phyloP scores from a whole-genome alignment of 164 flowering plant species.

The Magnolia officinalis region DNA sequence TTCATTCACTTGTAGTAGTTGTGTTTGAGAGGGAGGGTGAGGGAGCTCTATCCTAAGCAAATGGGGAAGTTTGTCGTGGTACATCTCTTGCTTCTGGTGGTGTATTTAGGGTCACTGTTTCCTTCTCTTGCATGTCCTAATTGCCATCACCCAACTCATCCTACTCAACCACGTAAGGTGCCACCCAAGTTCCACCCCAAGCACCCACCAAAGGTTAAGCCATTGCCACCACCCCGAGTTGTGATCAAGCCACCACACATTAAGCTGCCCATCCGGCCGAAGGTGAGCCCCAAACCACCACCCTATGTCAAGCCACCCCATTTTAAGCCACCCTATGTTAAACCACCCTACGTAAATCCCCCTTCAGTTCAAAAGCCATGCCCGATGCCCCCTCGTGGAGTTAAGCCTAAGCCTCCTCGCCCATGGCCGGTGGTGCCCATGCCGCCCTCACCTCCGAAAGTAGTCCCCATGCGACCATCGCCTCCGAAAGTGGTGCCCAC shows the following conservation, averaged over 20 bases:
- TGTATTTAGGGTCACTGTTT: neutral
- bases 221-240: constrained; percentile 6
- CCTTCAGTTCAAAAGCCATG: neutral
- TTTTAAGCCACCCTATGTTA: neutral
- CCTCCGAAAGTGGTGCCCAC: constrained; percentile 9
- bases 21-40: neutral
- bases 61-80: neutral
- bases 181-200: constrained; percentile 5
- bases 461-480: neutral
- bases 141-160: neutral
- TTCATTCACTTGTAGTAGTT: too few relatives aligned
- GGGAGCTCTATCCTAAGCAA: neutral
- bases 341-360: constrained; percentile 3
- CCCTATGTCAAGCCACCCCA: neutral
- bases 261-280: neutral
- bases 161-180: neutral
- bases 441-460: neutral
- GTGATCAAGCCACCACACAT: constrained; percentile 9
- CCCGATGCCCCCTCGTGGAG: constrained; percentile 12
- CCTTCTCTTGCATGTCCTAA: neutral
- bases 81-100: neutral
- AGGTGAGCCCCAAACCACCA: neutral
- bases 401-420: neutral
- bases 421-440: neutral
- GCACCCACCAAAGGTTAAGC: constrained; percentile 7